Percentiles rank a stretch among this genome's conserved stretches.
Conservation (phyloP, 2,329 filamentous ascomycete species). For the Lasiodiplodia sp. region DNA sequence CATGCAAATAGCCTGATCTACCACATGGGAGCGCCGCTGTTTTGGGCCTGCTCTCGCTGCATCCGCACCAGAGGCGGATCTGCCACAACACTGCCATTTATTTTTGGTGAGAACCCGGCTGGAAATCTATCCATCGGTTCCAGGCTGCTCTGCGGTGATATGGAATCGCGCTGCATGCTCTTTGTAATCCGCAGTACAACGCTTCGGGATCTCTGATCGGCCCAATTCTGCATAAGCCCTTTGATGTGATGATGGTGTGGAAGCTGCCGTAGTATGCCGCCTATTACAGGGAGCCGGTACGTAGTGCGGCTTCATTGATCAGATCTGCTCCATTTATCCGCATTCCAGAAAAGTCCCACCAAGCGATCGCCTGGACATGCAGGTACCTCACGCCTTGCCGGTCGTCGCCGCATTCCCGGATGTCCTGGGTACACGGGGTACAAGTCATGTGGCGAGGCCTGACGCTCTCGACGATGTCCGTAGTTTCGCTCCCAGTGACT, state of each 20-base stretch:
- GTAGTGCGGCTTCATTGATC: background rate
- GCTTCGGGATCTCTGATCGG: background rate
- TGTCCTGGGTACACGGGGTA: background rate
- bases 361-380: background rate
- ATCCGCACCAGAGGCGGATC: background rate
- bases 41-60: background rate
- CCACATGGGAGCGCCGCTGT: conserved; percentile 20
- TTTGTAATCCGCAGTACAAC: background rate
- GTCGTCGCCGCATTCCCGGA: background rate
- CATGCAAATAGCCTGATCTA: conserved; percentile 24
- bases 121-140: conserved; percentile 3
- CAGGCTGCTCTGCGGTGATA: conserved; percentile 2
- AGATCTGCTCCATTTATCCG: background rate
- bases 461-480: background rate
- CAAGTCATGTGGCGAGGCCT: background rate
- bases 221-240: background rate
- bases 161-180: background rate
- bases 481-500: background rate
- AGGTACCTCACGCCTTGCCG: background rate
- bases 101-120: background rate
- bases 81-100: background rate
- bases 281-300: background rate
- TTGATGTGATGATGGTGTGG: background rate
- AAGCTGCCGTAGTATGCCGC: background rate
- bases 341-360: conserved; percentile 11